Conservation (phyloP, 306 rosid species). For the Medicago truncatula region DNA sequence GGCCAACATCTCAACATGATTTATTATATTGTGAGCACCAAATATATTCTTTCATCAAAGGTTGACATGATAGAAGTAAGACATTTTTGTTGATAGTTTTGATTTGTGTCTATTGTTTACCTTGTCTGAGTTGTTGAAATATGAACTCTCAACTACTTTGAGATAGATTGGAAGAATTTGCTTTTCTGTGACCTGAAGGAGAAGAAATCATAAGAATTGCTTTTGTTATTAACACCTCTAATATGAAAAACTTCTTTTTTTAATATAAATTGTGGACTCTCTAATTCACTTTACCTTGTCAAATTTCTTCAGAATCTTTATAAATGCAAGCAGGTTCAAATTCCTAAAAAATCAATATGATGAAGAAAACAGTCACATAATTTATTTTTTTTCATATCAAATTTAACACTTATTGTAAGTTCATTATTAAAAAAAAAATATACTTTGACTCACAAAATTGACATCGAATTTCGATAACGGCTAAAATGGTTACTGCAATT, state of each 20-base stretch:
- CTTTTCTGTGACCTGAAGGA: slow-evolving; percentile 82
- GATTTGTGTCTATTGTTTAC: slow-evolving; percentile 51
- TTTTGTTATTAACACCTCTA: slow-evolving; percentile 21
- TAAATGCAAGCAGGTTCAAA: slow-evolving; percentile 91
- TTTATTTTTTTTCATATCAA: neutral
- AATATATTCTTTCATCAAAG: slow-evolving; percentile 40
- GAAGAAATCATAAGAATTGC: slow-evolving; percentile 3
- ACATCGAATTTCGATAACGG: too few species aligned
- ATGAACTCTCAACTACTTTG: slow-evolving; percentile 92
- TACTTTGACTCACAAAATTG: too few species aligned
- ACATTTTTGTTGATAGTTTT: slow-evolving; percentile 36
- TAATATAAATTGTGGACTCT: neutral
- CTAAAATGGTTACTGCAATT: too few species aligned
- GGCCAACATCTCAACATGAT: slow-evolving; percentile 61
- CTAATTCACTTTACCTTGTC: slow-evolving; percentile 77
- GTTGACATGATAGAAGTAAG: slow-evolving; percentile 13
- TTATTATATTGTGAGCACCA: slow-evolving; percentile 35
- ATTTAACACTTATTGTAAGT: neutral
- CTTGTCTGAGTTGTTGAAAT: slow-evolving; percentile 96
- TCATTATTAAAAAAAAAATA: neutral
- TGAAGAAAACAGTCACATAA: neutral
- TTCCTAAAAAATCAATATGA: slow-evolving; percentile 59
- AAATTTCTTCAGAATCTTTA: slow-evolving; percentile 93
- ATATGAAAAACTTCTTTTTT: slow-evolving; percentile 17
- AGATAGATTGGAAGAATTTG: slow-evolving; percentile 88